These are phyloP conservation scores for Aspergillus hancockii DNA, from an alignment of 495 filamentous ascomycete species.

Conservation along the genomic window DNA sequence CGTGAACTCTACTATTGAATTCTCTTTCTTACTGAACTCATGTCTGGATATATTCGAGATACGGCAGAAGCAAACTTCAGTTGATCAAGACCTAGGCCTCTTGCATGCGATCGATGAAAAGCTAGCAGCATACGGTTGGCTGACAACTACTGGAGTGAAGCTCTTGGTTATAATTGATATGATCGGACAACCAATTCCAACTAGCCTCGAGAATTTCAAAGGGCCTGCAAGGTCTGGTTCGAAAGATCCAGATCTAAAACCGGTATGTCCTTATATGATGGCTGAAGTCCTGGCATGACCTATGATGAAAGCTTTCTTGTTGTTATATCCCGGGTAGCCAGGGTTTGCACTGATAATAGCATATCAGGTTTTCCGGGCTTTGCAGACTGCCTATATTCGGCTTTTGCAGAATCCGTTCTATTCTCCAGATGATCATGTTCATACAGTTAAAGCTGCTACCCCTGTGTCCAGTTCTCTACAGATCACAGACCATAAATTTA, in stretches of 20 bases:
- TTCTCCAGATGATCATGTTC: constrained; percentile 79
- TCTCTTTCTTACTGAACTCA: constrained; percentile 85
- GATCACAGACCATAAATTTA: constrained; percentile 81
- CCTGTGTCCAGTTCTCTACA: constrained; percentile 46
- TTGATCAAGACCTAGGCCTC: constrained; percentile 84
- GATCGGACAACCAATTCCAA: constrained; percentile 54
- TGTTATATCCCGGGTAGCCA: not conserved
- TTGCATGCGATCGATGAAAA: constrained; percentile 92
- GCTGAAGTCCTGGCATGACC: not conserved
- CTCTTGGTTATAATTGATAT: constrained; percentile 88
- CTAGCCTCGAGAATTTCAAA: constrained; percentile 29
- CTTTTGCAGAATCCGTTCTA: constrained; percentile 96
- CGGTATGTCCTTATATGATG: constrained; percentile 46
- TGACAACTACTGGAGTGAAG: constrained; percentile 94
- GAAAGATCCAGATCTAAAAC: constrained; percentile 79
- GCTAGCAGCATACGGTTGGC: constrained; percentile 87
- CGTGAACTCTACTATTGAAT: constrained; percentile 69
- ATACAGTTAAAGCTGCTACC: constrained; percentile 37
- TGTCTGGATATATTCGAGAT: constrained; percentile 93
- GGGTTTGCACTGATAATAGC: constrained; percentile 8
- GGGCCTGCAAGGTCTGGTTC: constrained; percentile 54
- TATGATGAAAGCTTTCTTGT: not conserved
- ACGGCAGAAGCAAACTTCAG: constrained; percentile 64
- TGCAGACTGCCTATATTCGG: constrained; percentile 87
- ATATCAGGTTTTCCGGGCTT: constrained; percentile 76